Conservation (phyloP, 108 stramenopile species). For the Nannochloropsis gaditana region DNA sequence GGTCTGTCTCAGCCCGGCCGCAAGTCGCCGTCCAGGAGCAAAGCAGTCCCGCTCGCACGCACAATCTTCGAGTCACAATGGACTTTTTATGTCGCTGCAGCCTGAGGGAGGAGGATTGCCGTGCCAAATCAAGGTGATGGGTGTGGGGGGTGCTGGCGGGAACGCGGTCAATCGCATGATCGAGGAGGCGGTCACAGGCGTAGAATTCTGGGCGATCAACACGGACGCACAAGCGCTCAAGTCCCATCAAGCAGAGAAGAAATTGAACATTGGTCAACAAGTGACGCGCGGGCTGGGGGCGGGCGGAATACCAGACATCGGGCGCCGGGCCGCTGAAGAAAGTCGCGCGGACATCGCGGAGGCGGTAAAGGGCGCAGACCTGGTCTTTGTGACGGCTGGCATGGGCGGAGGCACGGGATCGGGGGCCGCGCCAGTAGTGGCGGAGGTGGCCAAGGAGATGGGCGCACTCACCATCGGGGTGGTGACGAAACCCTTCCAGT, state of each 20-base stretch:
- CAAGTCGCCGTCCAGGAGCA: background rate
- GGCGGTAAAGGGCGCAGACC: constrained; percentile 69
- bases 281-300: constrained; percentile 82
- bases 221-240: constrained; percentile 78
- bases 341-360: constrained; percentile 62
- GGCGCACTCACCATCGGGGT: constrained; percentile 73
- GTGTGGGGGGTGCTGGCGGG: constrained; percentile 67
- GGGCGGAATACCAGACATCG: constrained; percentile 76
- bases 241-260: constrained; percentile 58
- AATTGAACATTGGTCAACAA: constrained; percentile 66
- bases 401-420: constrained; percentile 84
- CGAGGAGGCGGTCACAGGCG: constrained; percentile 69
- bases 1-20: background rate
- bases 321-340: constrained; percentile 73
- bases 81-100: background rate
- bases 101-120: constrained; percentile 18
- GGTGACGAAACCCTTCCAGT: constrained; percentile 81
- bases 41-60: background rate
- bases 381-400: constrained; percentile 76
- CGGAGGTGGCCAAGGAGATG: constrained; percentile 68
- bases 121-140: constrained; percentile 58
- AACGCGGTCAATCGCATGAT: constrained; percentile 71
- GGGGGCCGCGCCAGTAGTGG: constrained; percentile 74
- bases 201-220: constrained; percentile 82
- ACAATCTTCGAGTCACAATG: background rate